Percentiles rank a stretch among this genome's conserved stretches.
These are phyloP conservation scores for Malania oleifera DNA, from an alignment of 164 flowering plant species.

Conservation along the genomic window DNA sequence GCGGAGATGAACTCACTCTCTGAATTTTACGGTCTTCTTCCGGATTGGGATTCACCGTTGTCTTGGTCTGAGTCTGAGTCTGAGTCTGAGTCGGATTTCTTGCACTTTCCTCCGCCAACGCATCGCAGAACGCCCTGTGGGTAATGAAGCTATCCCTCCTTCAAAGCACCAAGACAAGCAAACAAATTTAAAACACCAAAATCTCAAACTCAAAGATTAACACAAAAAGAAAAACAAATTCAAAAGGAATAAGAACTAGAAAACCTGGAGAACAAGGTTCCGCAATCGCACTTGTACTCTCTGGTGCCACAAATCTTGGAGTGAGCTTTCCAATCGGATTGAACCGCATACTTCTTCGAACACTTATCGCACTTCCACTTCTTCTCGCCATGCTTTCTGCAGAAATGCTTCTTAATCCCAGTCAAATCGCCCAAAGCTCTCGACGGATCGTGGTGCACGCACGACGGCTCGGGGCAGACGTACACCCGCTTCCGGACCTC, in stretches of 20 bases:
- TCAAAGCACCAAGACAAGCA: slow-evolving; percentile 8
- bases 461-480: slow-evolving; percentile 56
- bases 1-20: slow-evolving; percentile 20
- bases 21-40: slow-evolving; percentile 26
- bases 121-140: slow-evolving; percentile 66
- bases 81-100: slow-evolving; percentile 1
- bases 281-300: slow-evolving; percentile 73
- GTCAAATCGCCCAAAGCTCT: slow-evolving; percentile 68
- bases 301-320: slow-evolving; percentile 59
- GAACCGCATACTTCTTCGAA: slow-evolving; percentile 66
- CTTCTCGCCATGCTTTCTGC: slow-evolving; percentile 69
- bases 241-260: neutral
- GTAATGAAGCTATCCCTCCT: slow-evolving; percentile 70
- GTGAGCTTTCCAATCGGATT: slow-evolving; percentile 72
- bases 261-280: slow-evolving; percentile 46
- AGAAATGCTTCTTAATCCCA: slow-evolving; percentile 69
- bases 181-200: slow-evolving; percentile 9
- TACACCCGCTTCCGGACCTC: slow-evolving; percentile 58
- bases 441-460: slow-evolving; percentile 62
- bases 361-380: slow-evolving; percentile 75
- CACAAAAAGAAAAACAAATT: neutral
- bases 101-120: slow-evolving; percentile 51
- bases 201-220: neutral
- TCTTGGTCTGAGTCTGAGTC: slow-evolving; percentile 9
- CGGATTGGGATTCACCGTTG: slow-evolving; percentile 9